Evolutionary conservation across 768 basidiomycete species (phyloP), one percentile per base, ranked within the genome.

Genomic region (Clitopilus passeckerianus): DNA sequence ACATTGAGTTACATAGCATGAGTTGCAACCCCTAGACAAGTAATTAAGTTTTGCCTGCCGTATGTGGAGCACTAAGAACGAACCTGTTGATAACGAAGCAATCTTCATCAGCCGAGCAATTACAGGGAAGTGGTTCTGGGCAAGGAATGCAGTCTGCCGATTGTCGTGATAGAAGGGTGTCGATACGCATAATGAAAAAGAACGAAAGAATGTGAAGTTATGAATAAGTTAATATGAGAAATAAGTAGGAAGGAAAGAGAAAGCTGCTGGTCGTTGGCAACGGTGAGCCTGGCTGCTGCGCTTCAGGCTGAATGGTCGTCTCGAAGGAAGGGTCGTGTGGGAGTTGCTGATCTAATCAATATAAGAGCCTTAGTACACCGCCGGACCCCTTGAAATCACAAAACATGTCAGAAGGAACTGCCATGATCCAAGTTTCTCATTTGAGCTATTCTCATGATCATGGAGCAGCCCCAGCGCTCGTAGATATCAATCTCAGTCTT

Each of bases 11-110:
- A 71, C 71, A 12, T 77, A 69, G 65, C 90, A 92, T 0, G 73
- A 71, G 43, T 68, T 65, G 66, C 90, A 92, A 56, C 77, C 77
- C 75, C 90, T 92, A 30, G 3, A 67, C 34, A 62, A 20, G 1
- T 30, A 53, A 27, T 63, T 67, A 52, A 54, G 59, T 54, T 33
- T 50, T 50, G 3, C n/a, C 37, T 50, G 1, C 56, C 8, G 41
- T 20, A 34, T 34, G 54, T 24, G 14, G 34, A 43, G 46, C 57
- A 61, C 27, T 30, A 52, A 16, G 22, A 46, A 75, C 79, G 33
- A 37, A 88, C 90, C 82, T 81, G 68, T 77, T 80, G 60, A 84
- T 86, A 61, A 79, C 77, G 59, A 86, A 67, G 69, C 90, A 92
- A 16, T 74, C 74, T 72, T 91, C 73, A 68, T 77, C 74, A 8